A percentile compares a stretch with the other conserved stretches of the same genome.
Evolutionary conservation across 345 rosid genomes (phyloP).

Genomic region (Aegle marmelos): DNA sequence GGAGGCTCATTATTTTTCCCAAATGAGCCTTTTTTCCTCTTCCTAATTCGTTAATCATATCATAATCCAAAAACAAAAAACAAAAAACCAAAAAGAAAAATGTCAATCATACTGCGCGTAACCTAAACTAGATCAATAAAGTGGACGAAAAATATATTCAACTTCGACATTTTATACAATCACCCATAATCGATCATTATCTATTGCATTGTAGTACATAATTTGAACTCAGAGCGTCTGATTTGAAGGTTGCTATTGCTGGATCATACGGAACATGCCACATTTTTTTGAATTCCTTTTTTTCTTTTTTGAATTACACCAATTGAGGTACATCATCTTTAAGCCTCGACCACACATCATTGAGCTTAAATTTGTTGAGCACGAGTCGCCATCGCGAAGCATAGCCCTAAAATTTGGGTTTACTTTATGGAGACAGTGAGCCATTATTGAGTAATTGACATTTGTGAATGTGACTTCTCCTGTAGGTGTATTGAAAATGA

Average conservation of each 20-base stretch:
- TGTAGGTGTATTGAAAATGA: background rate
- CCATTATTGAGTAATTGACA: background rate
- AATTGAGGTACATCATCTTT: background rate
- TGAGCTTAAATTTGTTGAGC: background rate
- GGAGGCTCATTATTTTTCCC: background rate
- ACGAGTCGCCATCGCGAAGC: background rate
- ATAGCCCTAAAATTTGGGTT: background rate
- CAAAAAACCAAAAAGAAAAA: too few relatives aligned
- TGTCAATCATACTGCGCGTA: background rate
- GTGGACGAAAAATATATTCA: background rate
- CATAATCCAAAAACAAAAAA: too few relatives aligned
- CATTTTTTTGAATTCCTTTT: background rate
- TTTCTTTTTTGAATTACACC: background rate
- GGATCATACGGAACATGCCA: background rate
- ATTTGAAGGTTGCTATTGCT: too few relatives aligned
- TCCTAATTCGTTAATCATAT: too few relatives aligned
- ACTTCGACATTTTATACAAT: too few relatives aligned
- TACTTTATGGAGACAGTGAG: slow-evolving; percentile 4
- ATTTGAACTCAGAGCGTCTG: background rate
- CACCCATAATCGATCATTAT: background rate
- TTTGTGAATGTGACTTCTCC: background rate
- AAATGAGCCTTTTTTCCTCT: background rate
- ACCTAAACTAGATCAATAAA: background rate
- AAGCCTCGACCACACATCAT: background rate
- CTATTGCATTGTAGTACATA: background rate